Conservation (phyloP, 345 rosid genomes). For the Bruguiera parviflora region DNA sequence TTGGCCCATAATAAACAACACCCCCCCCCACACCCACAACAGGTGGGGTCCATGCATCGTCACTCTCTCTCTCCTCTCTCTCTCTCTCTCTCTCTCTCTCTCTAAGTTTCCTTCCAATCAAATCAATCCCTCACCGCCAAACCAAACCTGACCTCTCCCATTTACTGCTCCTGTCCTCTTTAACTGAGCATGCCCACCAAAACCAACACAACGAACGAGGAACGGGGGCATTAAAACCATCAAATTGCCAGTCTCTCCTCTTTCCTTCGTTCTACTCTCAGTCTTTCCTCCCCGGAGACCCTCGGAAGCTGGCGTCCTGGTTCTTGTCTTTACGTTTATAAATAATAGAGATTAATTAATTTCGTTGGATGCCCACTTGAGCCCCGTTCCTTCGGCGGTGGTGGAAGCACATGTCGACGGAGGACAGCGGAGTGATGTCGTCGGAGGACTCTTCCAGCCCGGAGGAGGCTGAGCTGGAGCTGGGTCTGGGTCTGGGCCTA, state of each 20-base stretch:
- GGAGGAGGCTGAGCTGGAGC: slow-evolving; percentile 51
- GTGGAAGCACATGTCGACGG: slow-evolving; percentile 47
- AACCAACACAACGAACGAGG: background rate
- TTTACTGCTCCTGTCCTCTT: background rate
- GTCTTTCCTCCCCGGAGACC: too few species aligned
- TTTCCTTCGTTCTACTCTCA: too few species aligned
- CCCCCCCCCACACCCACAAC: slow-evolving; percentile 37
- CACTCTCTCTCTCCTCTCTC: slow-evolving; percentile 12
- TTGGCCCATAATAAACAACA: background rate
- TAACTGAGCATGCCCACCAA: background rate
- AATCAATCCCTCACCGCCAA: background rate
- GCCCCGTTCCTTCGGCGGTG: slow-evolving; percentile 27
- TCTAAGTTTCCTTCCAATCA: background rate
- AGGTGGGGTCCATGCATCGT: slow-evolving; percentile 35
- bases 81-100: background rate
- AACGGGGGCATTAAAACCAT: background rate
- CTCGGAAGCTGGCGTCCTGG: background rate
- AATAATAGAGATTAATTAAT: background rate
- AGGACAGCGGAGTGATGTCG: slow-evolving; percentile 40
- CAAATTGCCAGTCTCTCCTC: background rate
- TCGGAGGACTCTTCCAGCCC: slow-evolving; percentile 80
- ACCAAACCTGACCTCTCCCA: slow-evolving; percentile 18
- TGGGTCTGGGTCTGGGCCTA: slow-evolving; percentile 68
- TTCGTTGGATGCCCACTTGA: background rate
- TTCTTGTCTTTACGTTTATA: background rate